Conservation (phyloP, 768 basidiomycete genomes). For the Collybia mongolica region DNA sequence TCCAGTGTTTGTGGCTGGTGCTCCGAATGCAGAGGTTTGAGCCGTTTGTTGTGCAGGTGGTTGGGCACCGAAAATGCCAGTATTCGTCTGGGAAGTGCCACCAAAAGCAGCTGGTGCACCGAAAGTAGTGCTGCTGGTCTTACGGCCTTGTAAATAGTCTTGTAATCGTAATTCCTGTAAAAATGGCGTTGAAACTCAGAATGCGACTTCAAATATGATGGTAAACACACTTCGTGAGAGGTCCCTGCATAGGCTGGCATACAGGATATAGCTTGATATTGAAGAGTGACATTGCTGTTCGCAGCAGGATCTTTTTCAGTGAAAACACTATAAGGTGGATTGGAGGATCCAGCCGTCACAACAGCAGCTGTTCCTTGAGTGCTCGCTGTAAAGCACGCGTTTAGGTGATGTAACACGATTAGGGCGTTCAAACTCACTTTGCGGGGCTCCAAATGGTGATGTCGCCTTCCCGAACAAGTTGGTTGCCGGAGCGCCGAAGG, state of each 20-base stretch:
- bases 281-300: constrained; percentile 44
- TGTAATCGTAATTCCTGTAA: constrained; percentile 69
- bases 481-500: constrained; percentile 33
- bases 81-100: constrained; percentile 38
- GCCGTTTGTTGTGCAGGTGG: constrained; percentile 36
- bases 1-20: constrained; percentile 28
- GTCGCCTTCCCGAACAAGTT: constrained; percentile 38
- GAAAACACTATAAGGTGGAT: constrained; percentile 58
- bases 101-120: constrained; percentile 51
- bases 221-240: constrained; percentile 75
- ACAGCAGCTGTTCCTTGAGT: constrained; percentile 33
- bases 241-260: constrained; percentile 77
- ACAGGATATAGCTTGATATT: constrained; percentile 81
- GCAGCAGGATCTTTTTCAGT: constrained; percentile 62
- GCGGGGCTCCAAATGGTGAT: constrained; percentile 41
- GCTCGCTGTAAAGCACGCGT: constrained; percentile 22
- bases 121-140: constrained; percentile 62
- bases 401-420: constrained; percentile 1
- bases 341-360: constrained; percentile 68
- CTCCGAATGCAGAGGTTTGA: constrained; percentile 37
- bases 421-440: constrained; percentile 11
- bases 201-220: no score
- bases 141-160: constrained; percentile 75
- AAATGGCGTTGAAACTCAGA: constrained; percentile 10
- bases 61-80: constrained; percentile 47